Percentiles rank a stretch among this genome's conserved stretches.
These are phyloP conservation scores for Xerophyta viscosa DNA, from an alignment of 106 monocot species.

Conservation along the genomic window DNA sequence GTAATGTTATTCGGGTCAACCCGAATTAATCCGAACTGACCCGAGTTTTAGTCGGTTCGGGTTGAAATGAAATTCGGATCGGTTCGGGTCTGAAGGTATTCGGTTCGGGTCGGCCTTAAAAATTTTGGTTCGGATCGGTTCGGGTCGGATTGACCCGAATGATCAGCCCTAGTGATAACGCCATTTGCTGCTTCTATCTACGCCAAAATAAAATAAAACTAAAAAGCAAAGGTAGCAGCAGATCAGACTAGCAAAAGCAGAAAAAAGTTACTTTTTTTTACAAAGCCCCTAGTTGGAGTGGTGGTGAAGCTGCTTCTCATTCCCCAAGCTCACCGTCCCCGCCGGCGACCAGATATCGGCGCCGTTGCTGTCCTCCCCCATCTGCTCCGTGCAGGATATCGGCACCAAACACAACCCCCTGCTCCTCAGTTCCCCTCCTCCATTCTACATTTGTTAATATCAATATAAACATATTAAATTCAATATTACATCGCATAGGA, in stretches of 20 bases:
- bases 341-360: constrained; percentile 18
- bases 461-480: not conserved
- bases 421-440: constrained; percentile 37
- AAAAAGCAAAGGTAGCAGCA: not conserved
- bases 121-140: no score
- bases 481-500: not conserved
- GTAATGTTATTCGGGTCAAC: no score
- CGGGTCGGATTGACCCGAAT: no score
- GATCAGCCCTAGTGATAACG: no score
- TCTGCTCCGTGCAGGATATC: constrained; percentile 30
- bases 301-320: not conserved
- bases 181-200: constrained; percentile 1
- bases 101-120: no score
- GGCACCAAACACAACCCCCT: constrained; percentile 58
- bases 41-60: no score
- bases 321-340: not conserved
- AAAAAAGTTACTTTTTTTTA: not conserved
- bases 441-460: no score
- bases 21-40: no score
- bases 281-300: no score
- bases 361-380: constrained; percentile 28
- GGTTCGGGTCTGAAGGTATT: no score
- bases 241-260: not conserved
- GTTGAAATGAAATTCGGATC: no score
- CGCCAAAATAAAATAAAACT: not conserved